Conservation (phyloP, 768 basidiomycete genomes). For the Lyophyllum semitale region DNA sequence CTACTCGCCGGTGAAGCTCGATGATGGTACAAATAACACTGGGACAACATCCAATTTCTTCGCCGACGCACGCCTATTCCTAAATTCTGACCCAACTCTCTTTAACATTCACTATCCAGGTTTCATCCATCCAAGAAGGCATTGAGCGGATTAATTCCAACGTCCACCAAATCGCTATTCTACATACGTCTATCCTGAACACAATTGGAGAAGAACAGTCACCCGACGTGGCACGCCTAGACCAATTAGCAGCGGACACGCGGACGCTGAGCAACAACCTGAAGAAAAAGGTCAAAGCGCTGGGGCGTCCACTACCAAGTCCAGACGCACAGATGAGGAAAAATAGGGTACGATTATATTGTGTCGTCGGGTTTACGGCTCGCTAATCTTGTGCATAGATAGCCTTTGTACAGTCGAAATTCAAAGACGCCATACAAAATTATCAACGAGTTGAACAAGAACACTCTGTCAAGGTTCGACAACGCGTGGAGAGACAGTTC, state of each 20-base stretch:
- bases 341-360: conserved; percentile 34
- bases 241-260: conserved; percentile 61
- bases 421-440: conserved; percentile 74
- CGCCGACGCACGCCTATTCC: conserved; percentile 29
- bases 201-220: conserved; percentile 32
- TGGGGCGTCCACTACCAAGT: conserved; percentile 39
- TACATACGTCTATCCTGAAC: conserved; percentile 39
- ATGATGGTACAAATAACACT: conserved; percentile 9
- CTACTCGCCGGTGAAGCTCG: too few relatives aligned
- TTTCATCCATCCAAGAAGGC: conserved; percentile 40
- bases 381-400: conserved; percentile 40
- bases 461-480: conserved; percentile 60
- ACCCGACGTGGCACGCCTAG: conserved; percentile 40
- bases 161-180: conserved; percentile 36
- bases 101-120: conserved; percentile 24
- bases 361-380: neutral
- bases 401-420: conserved; percentile 62
- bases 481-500: conserved; percentile 74
- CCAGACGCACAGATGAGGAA: conserved; percentile 39
- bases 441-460: conserved; percentile 80
- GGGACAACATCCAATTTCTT: conserved; percentile 31
- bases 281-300: conserved; percentile 57
- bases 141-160: conserved; percentile 40
- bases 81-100: neutral
- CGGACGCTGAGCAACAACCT: conserved; percentile 57